Conservation (phyloP, 2,329 filamentous ascomycete genomes). For the Penicillium sp. region DNA sequence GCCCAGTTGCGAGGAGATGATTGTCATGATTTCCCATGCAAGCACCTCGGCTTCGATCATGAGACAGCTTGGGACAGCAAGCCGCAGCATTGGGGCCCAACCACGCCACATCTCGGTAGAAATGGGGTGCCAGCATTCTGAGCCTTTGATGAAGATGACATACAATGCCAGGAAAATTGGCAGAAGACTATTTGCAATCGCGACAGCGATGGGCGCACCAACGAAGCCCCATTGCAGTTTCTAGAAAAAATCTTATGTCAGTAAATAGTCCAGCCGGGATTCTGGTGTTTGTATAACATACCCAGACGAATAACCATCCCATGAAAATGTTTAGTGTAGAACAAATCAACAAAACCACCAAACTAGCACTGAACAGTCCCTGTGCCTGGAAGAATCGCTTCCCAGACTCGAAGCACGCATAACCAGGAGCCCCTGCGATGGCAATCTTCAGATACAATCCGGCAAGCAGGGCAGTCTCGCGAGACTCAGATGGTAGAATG, state of each 20-base stretch:
- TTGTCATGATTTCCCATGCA: slow-evolving; percentile 81
- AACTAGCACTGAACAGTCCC: slow-evolving; percentile 71
- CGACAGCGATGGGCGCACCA: slow-evolving; percentile 72
- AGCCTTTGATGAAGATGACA: slow-evolving; percentile 65
- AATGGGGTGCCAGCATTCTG: slow-evolving; percentile 75
- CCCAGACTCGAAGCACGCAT: slow-evolving; percentile 68
- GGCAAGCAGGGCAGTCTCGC: slow-evolving; percentile 65
- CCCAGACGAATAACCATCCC: slow-evolving; percentile 76
- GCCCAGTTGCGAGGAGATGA: slow-evolving; percentile 72
- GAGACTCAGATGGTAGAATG: slow-evolving; percentile 62
- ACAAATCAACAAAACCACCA: slow-evolving; percentile 75
- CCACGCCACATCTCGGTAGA: slow-evolving; percentile 64
- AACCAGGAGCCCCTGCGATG: slow-evolving; percentile 67
- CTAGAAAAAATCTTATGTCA: slow-evolving; percentile 13
- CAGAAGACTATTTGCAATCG: slow-evolving; percentile 69
- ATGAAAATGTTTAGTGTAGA: slow-evolving; percentile 74
- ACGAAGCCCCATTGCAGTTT: slow-evolving; percentile 63
- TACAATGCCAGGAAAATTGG: slow-evolving; percentile 68
- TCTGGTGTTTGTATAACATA: slow-evolving; percentile 28
- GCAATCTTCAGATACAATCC: slow-evolving; percentile 69
- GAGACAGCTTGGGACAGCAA: slow-evolving; percentile 79
- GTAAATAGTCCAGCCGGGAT: background rate
- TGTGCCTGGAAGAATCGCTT: slow-evolving; percentile 86
- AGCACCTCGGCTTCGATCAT: slow-evolving; percentile 91
- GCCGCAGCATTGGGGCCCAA: slow-evolving; percentile 76